Percentiles rank a stretch among this genome's conserved stretches.
phyloP scores from a whole-genome alignment of 768 basidiomycete species.

The Myochromella boudieri region DNA sequence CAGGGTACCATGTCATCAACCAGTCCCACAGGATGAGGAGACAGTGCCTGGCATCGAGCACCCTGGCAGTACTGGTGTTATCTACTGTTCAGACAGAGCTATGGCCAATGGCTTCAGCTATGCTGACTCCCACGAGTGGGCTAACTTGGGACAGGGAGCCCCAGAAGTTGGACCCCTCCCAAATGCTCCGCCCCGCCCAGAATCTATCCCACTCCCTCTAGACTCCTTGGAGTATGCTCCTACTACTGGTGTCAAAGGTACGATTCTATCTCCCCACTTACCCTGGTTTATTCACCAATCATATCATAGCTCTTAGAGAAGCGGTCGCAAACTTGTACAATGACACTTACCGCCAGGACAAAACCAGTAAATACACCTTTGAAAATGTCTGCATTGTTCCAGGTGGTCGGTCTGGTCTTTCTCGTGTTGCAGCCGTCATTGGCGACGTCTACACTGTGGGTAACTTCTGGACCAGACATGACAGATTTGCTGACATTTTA shows the following conservation, averaged over 20 bases:
- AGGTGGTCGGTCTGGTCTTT: slow-evolving; percentile 87
- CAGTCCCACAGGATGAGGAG: slow-evolving; percentile 68
- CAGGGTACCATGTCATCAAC: slow-evolving; percentile 2
- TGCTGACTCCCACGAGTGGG: slow-evolving; percentile 76
- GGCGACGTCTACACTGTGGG: slow-evolving; percentile 83
- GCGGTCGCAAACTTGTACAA: slow-evolving; percentile 93
- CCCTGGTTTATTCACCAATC: background rate
- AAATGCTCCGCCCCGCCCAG: slow-evolving; percentile 64
- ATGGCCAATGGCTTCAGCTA: slow-evolving; percentile 93
- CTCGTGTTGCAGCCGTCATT: slow-evolving; percentile 89
- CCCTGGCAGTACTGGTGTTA: slow-evolving; percentile 61
- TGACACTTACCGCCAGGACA: slow-evolving; percentile 78
- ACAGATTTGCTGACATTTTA: slow-evolving; percentile 3
- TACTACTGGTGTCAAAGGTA: slow-evolving; percentile 87
- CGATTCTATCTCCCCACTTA: background rate
- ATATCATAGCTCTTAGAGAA: slow-evolving; percentile 65
- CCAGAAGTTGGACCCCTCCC: slow-evolving; percentile 89
- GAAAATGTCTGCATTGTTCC: slow-evolving; percentile 97
- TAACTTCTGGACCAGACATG: slow-evolving; percentile 1
- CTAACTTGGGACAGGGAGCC: slow-evolving; percentile 89
- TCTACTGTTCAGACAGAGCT: slow-evolving; percentile 93
- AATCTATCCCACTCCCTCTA: slow-evolving; percentile 59
- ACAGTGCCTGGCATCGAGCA: slow-evolving; percentile 87
- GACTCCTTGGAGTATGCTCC: slow-evolving; percentile 91
- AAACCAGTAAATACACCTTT: slow-evolving; percentile 80